phyloP scores from a whole-genome alignment of 306 rosid species.

The Cyamopsis tetragonoloba region DNA sequence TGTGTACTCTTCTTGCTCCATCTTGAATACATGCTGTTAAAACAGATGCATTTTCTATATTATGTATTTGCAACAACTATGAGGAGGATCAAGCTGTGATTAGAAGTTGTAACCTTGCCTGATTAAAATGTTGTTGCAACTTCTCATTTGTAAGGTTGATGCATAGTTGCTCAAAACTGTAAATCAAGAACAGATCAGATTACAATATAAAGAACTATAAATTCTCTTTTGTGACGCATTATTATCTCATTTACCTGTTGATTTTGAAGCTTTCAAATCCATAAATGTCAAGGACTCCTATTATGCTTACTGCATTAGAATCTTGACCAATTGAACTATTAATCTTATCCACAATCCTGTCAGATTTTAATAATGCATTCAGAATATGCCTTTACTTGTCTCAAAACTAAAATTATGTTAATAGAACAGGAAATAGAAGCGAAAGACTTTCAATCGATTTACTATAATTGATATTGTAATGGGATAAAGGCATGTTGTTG shows the following conservation, averaged over 20 bases:
- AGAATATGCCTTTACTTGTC: constrained; percentile 12
- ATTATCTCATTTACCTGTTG: constrained; percentile 50
- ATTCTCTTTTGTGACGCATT: not conserved
- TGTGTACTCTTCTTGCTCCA: constrained; percentile 96
- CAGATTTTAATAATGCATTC: constrained; percentile 29
- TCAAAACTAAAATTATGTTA: not conserved
- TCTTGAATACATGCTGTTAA: constrained; percentile 85
- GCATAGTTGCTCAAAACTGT: constrained; percentile 85
- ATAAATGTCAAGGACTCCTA: constrained; percentile 90
- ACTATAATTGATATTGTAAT: not conserved
- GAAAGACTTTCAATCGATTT: not conserved
- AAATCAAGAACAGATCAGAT: constrained; percentile 20
- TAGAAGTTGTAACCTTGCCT: constrained; percentile 46
- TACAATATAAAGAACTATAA: not conserved
- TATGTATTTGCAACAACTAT: not conserved
- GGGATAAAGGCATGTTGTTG: no score
- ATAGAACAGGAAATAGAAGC: not conserved
- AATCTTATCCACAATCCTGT: constrained; percentile 84
- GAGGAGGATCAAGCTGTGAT: constrained; percentile 11
- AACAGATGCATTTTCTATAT: constrained; percentile 23
- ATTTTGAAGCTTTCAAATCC: constrained; percentile 93
- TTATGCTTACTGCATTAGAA: constrained; percentile 61
- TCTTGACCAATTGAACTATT: constrained; percentile 90
- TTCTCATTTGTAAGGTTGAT: constrained; percentile 90
- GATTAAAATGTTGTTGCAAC: constrained; percentile 89